Conservation (phyloP, 768 basidiomycete genomes). For the Suillus subalutaceus region DNA sequence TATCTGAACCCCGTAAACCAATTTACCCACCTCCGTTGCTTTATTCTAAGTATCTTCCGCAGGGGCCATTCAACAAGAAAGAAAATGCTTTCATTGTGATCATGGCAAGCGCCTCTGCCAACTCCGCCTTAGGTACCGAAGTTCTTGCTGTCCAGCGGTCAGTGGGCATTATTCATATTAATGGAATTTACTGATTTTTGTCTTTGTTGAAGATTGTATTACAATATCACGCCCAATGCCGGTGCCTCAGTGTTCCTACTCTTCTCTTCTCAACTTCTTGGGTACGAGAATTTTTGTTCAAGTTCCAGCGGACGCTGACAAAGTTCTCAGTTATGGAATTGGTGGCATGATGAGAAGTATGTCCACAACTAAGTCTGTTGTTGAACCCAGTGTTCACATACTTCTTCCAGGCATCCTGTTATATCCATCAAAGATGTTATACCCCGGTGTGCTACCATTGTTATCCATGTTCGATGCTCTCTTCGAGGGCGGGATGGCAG, state of each 20-base stretch:
- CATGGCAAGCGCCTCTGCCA: constrained; percentile 52
- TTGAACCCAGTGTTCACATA: neutral
- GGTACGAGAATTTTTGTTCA: constrained; percentile 29
- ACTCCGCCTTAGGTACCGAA: constrained; percentile 50
- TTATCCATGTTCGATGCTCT: constrained; percentile 53
- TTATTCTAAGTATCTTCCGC: constrained; percentile 7
- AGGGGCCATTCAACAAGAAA: constrained; percentile 56
- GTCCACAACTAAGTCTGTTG: constrained; percentile 11
- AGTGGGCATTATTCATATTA: neutral
- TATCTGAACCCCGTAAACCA: constrained; percentile 49
- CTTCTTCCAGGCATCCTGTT: constrained; percentile 41
- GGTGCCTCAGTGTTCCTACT: constrained; percentile 46
- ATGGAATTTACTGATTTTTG: neutral
- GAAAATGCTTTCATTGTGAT: constrained; percentile 56
- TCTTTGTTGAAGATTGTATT: constrained; percentile 33
- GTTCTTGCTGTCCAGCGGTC: constrained; percentile 48
- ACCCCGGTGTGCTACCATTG: constrained; percentile 48
- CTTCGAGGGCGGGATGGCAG: constrained; percentile 39
- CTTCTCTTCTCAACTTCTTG: constrained; percentile 32
- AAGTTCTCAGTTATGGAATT: constrained; percentile 32
- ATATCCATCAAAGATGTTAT: constrained; percentile 58
- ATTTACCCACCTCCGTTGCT: neutral
- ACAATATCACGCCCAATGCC: constrained; percentile 49
- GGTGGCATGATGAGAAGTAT: constrained; percentile 48
- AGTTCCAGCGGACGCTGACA: neutral